These are phyloP conservation scores for Podochytrium sp. DNA, from an alignment of 192 early-diverging fungal genomes.

Conservation along the genomic window DNA sequence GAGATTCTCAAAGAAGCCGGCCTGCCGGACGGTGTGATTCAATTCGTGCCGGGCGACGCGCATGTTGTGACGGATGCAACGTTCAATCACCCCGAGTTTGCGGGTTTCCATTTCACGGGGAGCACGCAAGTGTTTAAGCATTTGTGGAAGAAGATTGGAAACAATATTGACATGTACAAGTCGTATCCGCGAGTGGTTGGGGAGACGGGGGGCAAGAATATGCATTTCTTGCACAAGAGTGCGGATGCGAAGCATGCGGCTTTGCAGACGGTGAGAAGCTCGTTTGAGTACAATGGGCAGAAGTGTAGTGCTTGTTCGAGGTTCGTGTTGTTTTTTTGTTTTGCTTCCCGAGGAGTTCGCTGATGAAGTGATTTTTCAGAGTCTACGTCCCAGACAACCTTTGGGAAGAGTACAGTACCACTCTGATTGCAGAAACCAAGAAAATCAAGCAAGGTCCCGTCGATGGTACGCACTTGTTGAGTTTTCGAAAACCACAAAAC, in stretches of 20 bases:
- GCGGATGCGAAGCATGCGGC: slow-evolving; percentile 80
- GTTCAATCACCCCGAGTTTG: slow-evolving; percentile 88
- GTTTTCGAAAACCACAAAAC: neutral
- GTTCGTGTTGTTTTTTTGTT: slow-evolving; percentile 17
- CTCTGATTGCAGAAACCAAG: slow-evolving; percentile 67
- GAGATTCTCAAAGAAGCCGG: slow-evolving; percentile 95
- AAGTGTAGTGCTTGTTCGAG: slow-evolving; percentile 98
- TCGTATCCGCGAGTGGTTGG: slow-evolving; percentile 97
- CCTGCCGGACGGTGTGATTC: slow-evolving; percentile 94
- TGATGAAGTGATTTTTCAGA: slow-evolving; percentile 26
- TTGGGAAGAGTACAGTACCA: slow-evolving; percentile 74
- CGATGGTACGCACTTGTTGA: slow-evolving; percentile 48
- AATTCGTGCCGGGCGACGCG: slow-evolving; percentile 94
- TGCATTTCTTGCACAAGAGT: slow-evolving; percentile 87
- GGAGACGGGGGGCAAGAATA: slow-evolving; percentile 99
- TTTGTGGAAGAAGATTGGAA: slow-evolving; percentile 89
- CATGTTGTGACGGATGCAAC: slow-evolving; percentile 77
- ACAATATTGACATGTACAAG: slow-evolving; percentile 89
- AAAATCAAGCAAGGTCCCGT: slow-evolving; percentile 85
- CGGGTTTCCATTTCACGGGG: slow-evolving; percentile 96
- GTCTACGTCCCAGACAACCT: slow-evolving; percentile 85
- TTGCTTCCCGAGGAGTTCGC: neutral
- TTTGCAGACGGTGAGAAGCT: slow-evolving; percentile 85
- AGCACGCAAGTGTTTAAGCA: slow-evolving; percentile 90
- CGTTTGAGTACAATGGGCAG: slow-evolving; percentile 98